Base-by-base conservation (phyloP, 176 grass and related monocot species). In the Melocanna baccifera region DNA sequence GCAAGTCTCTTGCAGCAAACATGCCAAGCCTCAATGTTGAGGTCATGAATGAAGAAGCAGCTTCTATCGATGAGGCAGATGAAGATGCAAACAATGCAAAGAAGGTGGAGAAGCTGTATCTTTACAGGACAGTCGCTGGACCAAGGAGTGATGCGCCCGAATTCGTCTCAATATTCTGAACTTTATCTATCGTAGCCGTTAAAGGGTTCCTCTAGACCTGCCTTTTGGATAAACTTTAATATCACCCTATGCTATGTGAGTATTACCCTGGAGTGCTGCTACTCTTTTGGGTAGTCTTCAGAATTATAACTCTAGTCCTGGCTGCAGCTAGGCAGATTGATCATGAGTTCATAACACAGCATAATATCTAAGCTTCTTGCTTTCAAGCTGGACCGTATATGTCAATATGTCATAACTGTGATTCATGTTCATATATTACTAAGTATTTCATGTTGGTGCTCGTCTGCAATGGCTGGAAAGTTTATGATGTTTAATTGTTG, bases 1-100 rank as follows among this genome's bases (percentile, higher is more conserved):
- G 94, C 77, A 97, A 87, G 94, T 64, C 53, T 50, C 82, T 97
- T 1, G 89, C 91, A 6, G 51, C 73, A 29, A 86, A 72, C 86
- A 94, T 94, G 91, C 78, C 78, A 22, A 73, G 32, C 56, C 65
- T 97, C 67, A 97, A 82, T 13, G 87, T 97, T 20, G 94, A 97
- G 80, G 72, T 97, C 39, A 90, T 97, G 39, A 56, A 79, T 3
- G 67, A 86, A 74, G 67, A 86, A 74, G 45, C 3, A 11, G 58
- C 45, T 42, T 84, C 16, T 2, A 40, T 80, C 4, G 75, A 80
- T 11, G 77, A 77, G 15, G 40, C 1, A 1, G 68, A 79, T 23
- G 79, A 68, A 53, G 55, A 28, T 6, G 2, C 62, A 12, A 57
- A 57, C 12, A 61, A 80, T 12, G 48, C n/a, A 4, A 83, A 68